phyloP scores from a whole-genome alignment of 2,329 filamentous ascomycete species.

The Clarireedia paspali region DNA sequence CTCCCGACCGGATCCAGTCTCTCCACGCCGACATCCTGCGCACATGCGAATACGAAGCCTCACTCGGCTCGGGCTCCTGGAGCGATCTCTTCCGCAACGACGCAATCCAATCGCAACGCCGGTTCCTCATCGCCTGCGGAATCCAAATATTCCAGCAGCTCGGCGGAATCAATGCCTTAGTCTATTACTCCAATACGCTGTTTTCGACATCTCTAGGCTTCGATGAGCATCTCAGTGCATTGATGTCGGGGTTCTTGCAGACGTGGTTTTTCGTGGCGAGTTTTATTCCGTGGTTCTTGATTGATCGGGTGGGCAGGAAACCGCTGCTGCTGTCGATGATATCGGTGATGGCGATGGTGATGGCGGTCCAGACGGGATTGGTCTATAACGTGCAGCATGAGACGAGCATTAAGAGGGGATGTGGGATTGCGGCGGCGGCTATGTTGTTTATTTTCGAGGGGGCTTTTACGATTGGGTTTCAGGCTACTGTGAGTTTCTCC shows the following conservation, averaged over 20 bases:
- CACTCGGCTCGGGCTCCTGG: constrained; percentile 29
- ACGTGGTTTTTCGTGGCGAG: constrained; percentile 38
- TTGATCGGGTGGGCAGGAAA: constrained; percentile 54
- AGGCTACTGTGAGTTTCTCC: constrained; percentile 40
- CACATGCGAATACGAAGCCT: constrained; percentile 29
- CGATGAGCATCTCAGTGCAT: constrained; percentile 35
- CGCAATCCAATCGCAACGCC: constrained; percentile 37
- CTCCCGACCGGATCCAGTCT: constrained; percentile 18
- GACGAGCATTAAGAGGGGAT: constrained; percentile 27
- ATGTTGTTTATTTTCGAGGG: constrained; percentile 56
- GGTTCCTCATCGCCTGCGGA: constrained; percentile 41
- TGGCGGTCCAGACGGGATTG: constrained; percentile 34
- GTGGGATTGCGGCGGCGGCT: constrained; percentile 34
- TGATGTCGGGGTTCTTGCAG: constrained; percentile 46
- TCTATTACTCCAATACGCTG: constrained; percentile 37
- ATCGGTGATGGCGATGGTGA: constrained; percentile 33
- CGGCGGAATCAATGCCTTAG: constrained; percentile 35
- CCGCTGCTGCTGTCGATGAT: constrained; percentile 55
- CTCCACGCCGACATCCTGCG: constrained; percentile 29
- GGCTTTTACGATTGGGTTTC: constrained; percentile 52
- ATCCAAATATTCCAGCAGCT: constrained; percentile 46
- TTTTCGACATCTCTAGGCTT: constrained; percentile 39
- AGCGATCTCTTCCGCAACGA: constrained; percentile 19
- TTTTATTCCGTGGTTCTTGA: constrained; percentile 33
- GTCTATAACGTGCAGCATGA: constrained; percentile 34